phyloP scores from a whole-genome alignment of 179 eudicot genomes.

The Silene coronaria region DNA sequence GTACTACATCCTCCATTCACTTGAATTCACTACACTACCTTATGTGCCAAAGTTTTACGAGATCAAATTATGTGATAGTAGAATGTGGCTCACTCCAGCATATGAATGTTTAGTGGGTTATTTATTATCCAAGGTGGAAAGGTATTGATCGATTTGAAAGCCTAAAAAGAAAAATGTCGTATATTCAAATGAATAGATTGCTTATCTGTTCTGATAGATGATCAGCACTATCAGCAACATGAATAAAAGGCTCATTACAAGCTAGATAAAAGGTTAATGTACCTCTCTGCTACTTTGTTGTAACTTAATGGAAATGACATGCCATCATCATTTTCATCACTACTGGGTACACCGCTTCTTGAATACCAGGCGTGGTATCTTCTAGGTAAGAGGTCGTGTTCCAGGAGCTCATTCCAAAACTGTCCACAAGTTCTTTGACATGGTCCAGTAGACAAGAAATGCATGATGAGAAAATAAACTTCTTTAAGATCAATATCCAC shows the following conservation, averaged over 20 bases:
- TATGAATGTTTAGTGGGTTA: not conserved
- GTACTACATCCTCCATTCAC: not conserved
- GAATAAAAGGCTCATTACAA: not conserved
- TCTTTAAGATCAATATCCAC: slow-evolving; percentile 72
- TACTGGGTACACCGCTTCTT: slow-evolving; percentile 58
- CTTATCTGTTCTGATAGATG: not conserved
- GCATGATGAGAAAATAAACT: slow-evolving; percentile 89
- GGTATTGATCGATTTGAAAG: not conserved
- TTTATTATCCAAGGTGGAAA: not conserved
- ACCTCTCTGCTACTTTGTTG: slow-evolving; percentile 77
- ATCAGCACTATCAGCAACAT: slow-evolving; percentile 7
- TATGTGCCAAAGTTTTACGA: not conserved
- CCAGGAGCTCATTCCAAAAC: slow-evolving; percentile 97
- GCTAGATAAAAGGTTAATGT: slow-evolving; percentile 19
- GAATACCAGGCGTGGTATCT: slow-evolving; percentile 97
- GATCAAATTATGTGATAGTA: not conserved
- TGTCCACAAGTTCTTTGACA: slow-evolving; percentile 93
- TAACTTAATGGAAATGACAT: slow-evolving; percentile 77
- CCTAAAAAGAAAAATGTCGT: not conserved
- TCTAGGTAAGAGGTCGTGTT: slow-evolving; percentile 88
- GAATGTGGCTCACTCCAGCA: not conserved
- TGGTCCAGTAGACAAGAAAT: slow-evolving; percentile 86
- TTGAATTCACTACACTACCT: not conserved
- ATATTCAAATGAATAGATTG: not conserved
- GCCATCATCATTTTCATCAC: slow-evolving; percentile 90